Conservation (phyloP, 2,329 filamentous ascomycete species). For the Neonectria coccinea region DNA sequence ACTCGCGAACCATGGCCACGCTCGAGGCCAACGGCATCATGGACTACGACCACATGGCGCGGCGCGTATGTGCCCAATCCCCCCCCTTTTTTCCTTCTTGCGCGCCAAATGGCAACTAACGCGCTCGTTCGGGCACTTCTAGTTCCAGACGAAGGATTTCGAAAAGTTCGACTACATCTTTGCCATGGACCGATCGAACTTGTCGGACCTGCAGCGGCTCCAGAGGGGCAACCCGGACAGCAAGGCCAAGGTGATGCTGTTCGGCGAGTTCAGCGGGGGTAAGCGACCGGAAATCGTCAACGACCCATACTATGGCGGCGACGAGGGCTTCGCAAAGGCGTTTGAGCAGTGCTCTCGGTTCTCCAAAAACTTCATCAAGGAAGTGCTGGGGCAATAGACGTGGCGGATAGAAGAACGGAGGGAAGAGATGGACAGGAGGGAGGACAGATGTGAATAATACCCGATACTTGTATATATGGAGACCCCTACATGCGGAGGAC, state of each 20-base stretch:
- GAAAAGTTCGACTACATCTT: constrained; percentile 91
- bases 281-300: constrained; percentile 75
- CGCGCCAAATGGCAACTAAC: background rate
- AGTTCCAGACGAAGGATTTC: constrained; percentile 77
- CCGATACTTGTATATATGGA: constrained; percentile 39
- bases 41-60: constrained; percentile 80
- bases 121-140: background rate
- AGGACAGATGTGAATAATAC: constrained; percentile 39
- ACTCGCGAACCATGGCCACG: constrained; percentile 85
- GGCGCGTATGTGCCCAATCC: constrained; percentile 67
- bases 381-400: constrained; percentile 54
- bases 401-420: constrained; percentile 16
- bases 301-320: constrained; percentile 94
- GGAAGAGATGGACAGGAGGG: background rate
- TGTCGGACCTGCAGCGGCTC: constrained; percentile 74
- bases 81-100: background rate
- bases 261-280: constrained; percentile 82
- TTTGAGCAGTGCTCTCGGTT: constrained; percentile 87
- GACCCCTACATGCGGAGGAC: background rate
- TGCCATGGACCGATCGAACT: constrained; percentile 90
- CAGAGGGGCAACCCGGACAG: constrained; percentile 67
- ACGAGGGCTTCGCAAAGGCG: constrained; percentile 84
- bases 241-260: constrained; percentile 79
- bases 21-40: constrained; percentile 79
- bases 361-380: constrained; percentile 78